A percentile compares a stretch with the other conserved stretches of the same genome.
phyloP scores from a whole-genome alignment of 768 basidiomycete species.

The Gloeophyllum trabeum region DNA sequence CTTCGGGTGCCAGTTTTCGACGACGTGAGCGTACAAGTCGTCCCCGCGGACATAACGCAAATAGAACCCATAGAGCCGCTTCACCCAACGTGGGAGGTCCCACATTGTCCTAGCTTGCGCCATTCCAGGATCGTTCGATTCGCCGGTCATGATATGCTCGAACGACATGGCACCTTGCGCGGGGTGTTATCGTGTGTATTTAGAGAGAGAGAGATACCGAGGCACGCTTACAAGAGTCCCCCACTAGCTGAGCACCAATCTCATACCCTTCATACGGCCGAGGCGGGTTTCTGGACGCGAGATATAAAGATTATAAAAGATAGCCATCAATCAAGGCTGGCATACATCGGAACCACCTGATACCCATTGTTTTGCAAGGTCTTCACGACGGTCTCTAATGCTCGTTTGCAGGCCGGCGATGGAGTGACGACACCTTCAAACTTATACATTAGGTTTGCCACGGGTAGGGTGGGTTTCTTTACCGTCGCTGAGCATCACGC shows the following conservation, averaged over 20 bases:
- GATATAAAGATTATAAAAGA: no score
- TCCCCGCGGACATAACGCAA: conserved; percentile 40
- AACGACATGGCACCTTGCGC: background rate
- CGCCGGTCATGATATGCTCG: background rate
- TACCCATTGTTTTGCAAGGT: conserved; percentile 61
- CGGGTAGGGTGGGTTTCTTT: conserved; percentile 4
- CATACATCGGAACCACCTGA: conserved; percentile 15
- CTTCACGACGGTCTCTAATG: conserved; percentile 60
- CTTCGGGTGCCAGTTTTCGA: conserved; percentile 36
- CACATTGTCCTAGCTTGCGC: conserved; percentile 25
- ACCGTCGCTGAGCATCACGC: conserved; percentile 58
- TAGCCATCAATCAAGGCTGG: no score
- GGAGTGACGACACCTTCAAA: conserved; percentile 15
- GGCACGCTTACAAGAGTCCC: background rate
- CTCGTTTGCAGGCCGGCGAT: conserved; percentile 64
- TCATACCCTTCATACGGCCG: conserved; percentile 5
- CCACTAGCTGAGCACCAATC: conserved; percentile 5
- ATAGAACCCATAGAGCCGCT: conserved; percentile 38
- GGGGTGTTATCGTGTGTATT: background rate
- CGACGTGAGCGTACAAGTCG: conserved; percentile 38
- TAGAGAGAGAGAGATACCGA: background rate
- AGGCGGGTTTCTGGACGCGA: conserved; percentile 7
- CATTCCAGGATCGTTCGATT: conserved; percentile 38
- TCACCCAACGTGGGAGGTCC: conserved; percentile 34
- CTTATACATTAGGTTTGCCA: background rate